phyloP scores from a whole-genome alignment of 2,329 filamentous ascomycete species.

The Metarhizium guizhouense region DNA sequence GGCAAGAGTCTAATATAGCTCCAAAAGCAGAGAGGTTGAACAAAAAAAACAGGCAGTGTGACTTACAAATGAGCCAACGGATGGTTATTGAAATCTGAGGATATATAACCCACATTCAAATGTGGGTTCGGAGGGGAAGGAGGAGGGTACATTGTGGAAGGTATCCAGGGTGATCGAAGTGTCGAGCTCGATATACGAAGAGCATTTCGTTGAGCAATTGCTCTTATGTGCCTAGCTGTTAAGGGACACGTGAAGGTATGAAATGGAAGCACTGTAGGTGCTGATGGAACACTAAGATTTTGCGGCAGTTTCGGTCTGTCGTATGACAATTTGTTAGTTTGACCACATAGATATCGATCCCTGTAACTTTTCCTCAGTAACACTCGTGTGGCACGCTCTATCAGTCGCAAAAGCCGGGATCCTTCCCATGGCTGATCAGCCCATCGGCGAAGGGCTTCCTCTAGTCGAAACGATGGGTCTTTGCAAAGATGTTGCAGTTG shows the following conservation, averaged over 20 bases:
- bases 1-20: neutral
- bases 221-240: constrained; percentile 80
- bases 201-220: constrained; percentile 92
- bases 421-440: constrained; percentile 77
- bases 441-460: constrained; percentile 47
- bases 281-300: constrained; percentile 68
- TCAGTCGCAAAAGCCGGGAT: constrained; percentile 68
- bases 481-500: constrained; percentile 34
- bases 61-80: constrained; percentile 78
- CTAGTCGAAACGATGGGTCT: constrained; percentile 26
- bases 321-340: constrained; percentile 51
- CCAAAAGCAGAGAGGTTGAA: neutral
- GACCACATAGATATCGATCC: constrained; percentile 61
- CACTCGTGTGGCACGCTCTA: constrained; percentile 74
- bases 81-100: constrained; percentile 98
- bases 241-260: constrained; percentile 96
- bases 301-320: constrained; percentile 63
- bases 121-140: constrained; percentile 72
- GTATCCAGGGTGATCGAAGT: constrained; percentile 77
- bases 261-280: constrained; percentile 91
- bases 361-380: constrained; percentile 82
- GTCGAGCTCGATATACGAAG: constrained; percentile 88
- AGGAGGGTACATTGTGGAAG: constrained; percentile 71
- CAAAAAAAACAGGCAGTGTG: neutral
- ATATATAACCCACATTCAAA: constrained; percentile 91